A percentile compares a stretch with the other conserved stretches of the same genome.
Conservation (phyloP, 352 stramenopile species). For the Phytophthora nicotianae region DNA sequence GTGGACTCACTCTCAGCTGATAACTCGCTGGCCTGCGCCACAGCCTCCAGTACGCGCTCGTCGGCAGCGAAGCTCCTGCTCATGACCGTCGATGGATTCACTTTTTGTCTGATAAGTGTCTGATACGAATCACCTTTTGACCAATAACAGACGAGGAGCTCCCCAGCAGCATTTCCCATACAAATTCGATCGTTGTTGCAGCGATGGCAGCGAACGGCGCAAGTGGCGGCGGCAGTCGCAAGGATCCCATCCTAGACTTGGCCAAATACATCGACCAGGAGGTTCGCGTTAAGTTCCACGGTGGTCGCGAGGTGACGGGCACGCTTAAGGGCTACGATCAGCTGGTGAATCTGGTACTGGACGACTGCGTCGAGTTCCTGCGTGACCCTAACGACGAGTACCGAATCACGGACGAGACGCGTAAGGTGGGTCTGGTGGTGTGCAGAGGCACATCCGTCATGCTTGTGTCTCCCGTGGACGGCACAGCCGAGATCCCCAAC, state of each 20-base stretch:
- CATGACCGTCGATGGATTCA: constrained; percentile 30
- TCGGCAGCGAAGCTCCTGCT: constrained; percentile 58
- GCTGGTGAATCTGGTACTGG: constrained; percentile 97
- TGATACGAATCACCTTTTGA: constrained; percentile 26
- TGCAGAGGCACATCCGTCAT: constrained; percentile 93
- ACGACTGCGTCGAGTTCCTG: constrained; percentile 96
- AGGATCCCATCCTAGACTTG: constrained; percentile 94
- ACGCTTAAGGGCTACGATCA: constrained; percentile 96
- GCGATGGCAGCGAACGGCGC: constrained; percentile 67
- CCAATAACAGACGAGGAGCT: constrained; percentile 14
- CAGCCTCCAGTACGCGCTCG: constrained; percentile 63
- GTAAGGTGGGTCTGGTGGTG: constrained; percentile 94
- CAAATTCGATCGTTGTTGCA: constrained; percentile 3
- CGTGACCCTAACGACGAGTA: constrained; percentile 92
- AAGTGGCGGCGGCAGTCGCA: constrained; percentile 38
- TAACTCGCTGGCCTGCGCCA: constrained; percentile 41
- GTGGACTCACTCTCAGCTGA: constrained; percentile 46
- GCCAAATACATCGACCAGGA: constrained; percentile 95
- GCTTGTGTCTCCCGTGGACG: constrained; percentile 91
- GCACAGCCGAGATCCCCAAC: constrained; percentile 92
- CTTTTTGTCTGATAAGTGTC: constrained; percentile 11
- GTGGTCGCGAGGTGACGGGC: constrained; percentile 92
- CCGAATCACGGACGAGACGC: constrained; percentile 89
- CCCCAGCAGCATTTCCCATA: constrained; percentile 7
- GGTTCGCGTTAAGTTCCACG: constrained; percentile 95